A percentile compares a stretch with the other conserved stretches of the same genome.
Conservation (phyloP, 2,329 filamentous ascomycete genomes). For the Whalleya microplaca region DNA sequence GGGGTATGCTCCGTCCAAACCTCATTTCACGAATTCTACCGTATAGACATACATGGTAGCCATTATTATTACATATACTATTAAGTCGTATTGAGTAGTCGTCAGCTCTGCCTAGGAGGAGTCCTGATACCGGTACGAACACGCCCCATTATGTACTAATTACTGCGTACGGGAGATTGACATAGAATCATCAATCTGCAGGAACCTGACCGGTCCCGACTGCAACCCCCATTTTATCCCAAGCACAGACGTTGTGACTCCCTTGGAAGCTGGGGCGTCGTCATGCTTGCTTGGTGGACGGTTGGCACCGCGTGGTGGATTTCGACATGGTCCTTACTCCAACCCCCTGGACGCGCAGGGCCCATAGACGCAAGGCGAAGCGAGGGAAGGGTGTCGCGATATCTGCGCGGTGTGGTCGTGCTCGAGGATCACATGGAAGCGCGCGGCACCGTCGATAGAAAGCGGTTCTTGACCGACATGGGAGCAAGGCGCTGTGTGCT, state of each 20-base stretch:
- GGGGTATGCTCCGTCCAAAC: slow-evolving; percentile 20
- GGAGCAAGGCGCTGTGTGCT: background rate
- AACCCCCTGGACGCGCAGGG: background rate
- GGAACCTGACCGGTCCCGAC: background rate
- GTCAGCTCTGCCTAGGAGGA: background rate
- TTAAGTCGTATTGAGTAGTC: background rate
- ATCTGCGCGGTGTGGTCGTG: background rate
- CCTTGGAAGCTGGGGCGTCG: background rate
- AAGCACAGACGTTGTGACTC: background rate
- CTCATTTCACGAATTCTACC: background rate
- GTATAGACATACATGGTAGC: background rate
- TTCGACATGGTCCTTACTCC: background rate
- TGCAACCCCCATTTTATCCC: background rate
- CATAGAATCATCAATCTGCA: background rate
- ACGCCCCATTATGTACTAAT: background rate
- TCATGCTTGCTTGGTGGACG: background rate
- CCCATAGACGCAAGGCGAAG: background rate
- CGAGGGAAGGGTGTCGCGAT: background rate
- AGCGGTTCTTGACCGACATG: background rate
- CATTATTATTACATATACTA: background rate
- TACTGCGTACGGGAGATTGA: background rate
- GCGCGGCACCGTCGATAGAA: background rate
- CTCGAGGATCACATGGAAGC: background rate
- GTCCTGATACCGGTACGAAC: background rate
- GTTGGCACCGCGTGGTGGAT: background rate